These are phyloP conservation scores for Coniochaeta sp. DNA, from an alignment of 2,329 filamentous ascomycete genomes.

Conservation along the genomic window DNA sequence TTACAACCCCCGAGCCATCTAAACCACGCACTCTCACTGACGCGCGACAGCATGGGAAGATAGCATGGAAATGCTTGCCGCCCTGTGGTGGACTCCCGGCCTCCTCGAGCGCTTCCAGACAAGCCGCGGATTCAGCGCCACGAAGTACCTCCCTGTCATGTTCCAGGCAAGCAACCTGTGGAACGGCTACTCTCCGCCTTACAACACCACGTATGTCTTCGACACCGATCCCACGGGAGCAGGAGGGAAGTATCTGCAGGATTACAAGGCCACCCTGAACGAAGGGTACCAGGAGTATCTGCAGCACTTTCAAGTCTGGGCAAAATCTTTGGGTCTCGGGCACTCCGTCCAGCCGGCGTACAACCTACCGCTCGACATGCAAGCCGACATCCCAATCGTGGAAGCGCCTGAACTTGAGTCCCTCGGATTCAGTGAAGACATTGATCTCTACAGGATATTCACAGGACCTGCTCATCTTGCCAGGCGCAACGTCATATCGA, in stretches of 20 bases:
- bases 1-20: not conserved
- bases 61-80: conserved; percentile 17
- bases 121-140: conserved; percentile 11
- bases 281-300: conserved; percentile 14
- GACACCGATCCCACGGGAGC: conserved; percentile 5
- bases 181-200: conserved; percentile 12
- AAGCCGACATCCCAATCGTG: conserved; percentile 9
- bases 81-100: conserved; percentile 14
- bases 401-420: conserved; percentile 16
- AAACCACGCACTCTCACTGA: not conserved
- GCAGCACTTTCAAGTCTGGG: conserved; percentile 9
- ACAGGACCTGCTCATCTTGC: conserved; percentile 15
- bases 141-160: conserved; percentile 13
- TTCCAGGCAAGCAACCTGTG: conserved; percentile 14
- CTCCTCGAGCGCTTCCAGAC: conserved; percentile 12
- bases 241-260: conserved; percentile 12
- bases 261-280: conserved; percentile 13
- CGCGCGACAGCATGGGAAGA: conserved; percentile 15
- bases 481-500: conserved; percentile 13
- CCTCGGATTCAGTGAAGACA: conserved; percentile 15
- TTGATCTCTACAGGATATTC: conserved; percentile 15
- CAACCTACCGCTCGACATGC: conserved; percentile 17
- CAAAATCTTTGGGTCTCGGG: conserved; percentile 7
- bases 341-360: conserved; percentile 17
- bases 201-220: conserved; percentile 13